Conservation (phyloP, 1,284 basidiomycete genomes). For the Tausonia pullulans region DNA sequence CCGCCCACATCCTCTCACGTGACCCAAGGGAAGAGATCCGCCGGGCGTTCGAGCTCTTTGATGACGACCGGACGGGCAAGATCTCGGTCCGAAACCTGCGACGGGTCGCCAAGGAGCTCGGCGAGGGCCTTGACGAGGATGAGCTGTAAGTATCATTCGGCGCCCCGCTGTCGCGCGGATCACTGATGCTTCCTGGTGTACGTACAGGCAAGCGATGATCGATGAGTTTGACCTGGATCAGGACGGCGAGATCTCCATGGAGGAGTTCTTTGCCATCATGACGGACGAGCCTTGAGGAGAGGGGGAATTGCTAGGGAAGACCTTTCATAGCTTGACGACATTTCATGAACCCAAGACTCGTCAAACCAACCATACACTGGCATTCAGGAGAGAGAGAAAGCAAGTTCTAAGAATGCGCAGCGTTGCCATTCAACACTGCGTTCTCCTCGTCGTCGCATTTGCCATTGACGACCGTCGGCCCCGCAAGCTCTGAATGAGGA, state of each 20-base stretch:
- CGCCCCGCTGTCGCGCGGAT: neutral
- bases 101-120: slow-evolving; percentile 92
- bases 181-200: neutral
- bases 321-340: too few relatives aligned
- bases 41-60: slow-evolving; percentile 90
- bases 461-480: too few relatives aligned
- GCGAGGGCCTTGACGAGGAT: slow-evolving; percentile 89
- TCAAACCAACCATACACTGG: too few relatives aligned
- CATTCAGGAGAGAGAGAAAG: neutral
- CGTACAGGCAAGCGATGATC: slow-evolving; percentile 91
- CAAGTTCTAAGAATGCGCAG: neutral
- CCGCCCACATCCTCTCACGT: slow-evolving; percentile 78
- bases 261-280: slow-evolving; percentile 66
- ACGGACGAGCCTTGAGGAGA: slow-evolving; percentile 53
- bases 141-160: slow-evolving; percentile 62
- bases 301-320: too few relatives aligned
- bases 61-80: slow-evolving; percentile 90
- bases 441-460: too few relatives aligned
- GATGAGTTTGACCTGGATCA: slow-evolving; percentile 99
- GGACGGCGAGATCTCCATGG: slow-evolving; percentile 86
- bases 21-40: slow-evolving; percentile 96
- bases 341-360: too few relatives aligned
- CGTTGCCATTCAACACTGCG: too few relatives aligned
- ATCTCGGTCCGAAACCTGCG: slow-evolving; percentile 84
- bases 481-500: too few relatives aligned